Evolutionary conservation across 495 filamentous ascomycete genomes (phyloP), one percentile per base, ranked within the genome.

Genomic region (Neurospora sp.): DNA sequence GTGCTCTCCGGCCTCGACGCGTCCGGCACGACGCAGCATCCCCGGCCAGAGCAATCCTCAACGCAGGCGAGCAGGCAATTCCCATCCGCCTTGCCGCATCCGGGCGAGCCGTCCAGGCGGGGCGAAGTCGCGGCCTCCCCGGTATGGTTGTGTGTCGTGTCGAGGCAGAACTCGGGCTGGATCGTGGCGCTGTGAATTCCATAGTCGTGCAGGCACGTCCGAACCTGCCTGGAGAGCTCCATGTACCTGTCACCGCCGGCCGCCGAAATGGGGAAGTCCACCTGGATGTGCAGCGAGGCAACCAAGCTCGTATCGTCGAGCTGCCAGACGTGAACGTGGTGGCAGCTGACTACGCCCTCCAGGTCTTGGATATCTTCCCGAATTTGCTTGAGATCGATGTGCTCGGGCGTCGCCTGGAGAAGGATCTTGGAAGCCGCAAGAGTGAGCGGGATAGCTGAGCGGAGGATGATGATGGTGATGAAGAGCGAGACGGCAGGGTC

Each of bases 101-200:
- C 83, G 18, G 83, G 81, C 74, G 77, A 72, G 59, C 75, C 81
- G 72, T 80, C 80, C 71, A 78, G 71, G 47, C 76, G 77, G 72
- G 53, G 53, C 12, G 53, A 65, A 14, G 80, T 76, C 59, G 75
- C 82, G 53, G 78, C 80, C 74, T 81, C 74, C 74, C 72, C 78
- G 59, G 76, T 77, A 12, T 76, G 76, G 20, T 79, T 79, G 70
- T 83, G 82, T 18, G 80, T 79, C 65, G 81, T 82, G 76, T 90
- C 91, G 68, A 85, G 84, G 74, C 90, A 92, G 80, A 96, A 99
- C 79, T 99, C 96, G 3, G 96, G 96, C 82, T 99, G 96, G 74
- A 99, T 98, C 8, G 96, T 99, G 4, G 93, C 94, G n/a, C 92
- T 96, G 82, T 98, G 96, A 74, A 99, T 98, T 16, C 96, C 96